Conservation (phyloP, 2,329 filamentous ascomycete species). For the Coniochaeta sp. region DNA sequence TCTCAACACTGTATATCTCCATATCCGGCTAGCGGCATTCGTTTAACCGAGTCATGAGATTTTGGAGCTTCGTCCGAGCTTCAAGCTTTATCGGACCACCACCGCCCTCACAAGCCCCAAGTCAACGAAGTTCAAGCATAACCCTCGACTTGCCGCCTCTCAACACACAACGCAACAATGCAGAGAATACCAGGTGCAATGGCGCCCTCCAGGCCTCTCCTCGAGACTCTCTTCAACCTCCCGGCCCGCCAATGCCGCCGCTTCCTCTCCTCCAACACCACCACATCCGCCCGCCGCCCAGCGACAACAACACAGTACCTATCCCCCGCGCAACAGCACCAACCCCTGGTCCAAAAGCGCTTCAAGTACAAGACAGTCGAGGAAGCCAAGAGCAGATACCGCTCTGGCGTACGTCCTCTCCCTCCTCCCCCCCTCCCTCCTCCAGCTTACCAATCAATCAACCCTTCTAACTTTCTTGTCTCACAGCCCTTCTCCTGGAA, state of each 20-base stretch:
- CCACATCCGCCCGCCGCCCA: slow-evolving; percentile 12
- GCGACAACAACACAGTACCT: slow-evolving; percentile 10
- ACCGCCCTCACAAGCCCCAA: not conserved
- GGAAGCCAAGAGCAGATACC: slow-evolving; percentile 51
- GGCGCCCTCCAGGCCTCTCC: slow-evolving; percentile 26
- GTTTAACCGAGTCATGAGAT: not conserved
- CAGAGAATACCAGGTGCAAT: slow-evolving; percentile 31
- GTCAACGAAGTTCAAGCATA: too few species aligned
- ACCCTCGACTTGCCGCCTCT: too few species aligned
- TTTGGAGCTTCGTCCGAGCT: not conserved
- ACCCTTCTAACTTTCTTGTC: not conserved
- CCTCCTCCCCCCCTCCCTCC: not conserved
- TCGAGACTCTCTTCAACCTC: slow-evolving; percentile 23
- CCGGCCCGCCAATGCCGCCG: slow-evolving; percentile 32
- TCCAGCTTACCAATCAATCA: not conserved
- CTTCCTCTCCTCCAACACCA: slow-evolving; percentile 28
- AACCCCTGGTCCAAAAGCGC: slow-evolving; percentile 26
- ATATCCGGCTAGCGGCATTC: not conserved
- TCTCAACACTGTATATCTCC: not conserved
- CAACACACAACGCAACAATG: too few species aligned
- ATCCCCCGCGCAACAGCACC: slow-evolving; percentile 10
- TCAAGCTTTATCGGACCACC: not conserved
- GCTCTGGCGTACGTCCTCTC: slow-evolving; percentile 40
- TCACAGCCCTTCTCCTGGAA: slow-evolving; percentile 88
- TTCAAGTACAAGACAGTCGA: slow-evolving; percentile 47